These are phyloP conservation scores for Mycena indigotica DNA, from an alignment of 768 basidiomycete species.

Conservation along the genomic window DNA sequence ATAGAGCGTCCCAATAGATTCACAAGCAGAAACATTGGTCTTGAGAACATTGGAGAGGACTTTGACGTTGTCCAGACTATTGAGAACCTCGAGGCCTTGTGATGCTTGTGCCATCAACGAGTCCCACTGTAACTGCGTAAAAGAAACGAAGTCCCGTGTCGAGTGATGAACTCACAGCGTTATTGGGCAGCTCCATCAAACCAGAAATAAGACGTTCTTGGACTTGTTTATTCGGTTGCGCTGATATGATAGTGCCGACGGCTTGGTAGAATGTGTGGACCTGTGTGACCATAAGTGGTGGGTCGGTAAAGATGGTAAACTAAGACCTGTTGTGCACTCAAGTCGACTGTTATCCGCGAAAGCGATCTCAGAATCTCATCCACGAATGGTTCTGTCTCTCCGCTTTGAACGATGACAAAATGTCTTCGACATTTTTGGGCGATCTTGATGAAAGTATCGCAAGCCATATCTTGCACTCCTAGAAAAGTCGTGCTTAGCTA, in stretches of 20 bases:
- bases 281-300: constrained; percentile 31
- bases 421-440: constrained; percentile 98
- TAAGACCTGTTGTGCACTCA: constrained; percentile 81
- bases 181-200: constrained; percentile 96
- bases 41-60: constrained; percentile 96
- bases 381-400: constrained; percentile 96
- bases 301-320: constrained; percentile 21
- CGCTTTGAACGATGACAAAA: constrained; percentile 98
- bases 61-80: constrained; percentile 91
- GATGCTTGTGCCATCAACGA: constrained; percentile 96
- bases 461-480: constrained; percentile 99
- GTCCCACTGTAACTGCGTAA: constrained; percentile 73
- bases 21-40: constrained; percentile 97
- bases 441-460: constrained; percentile 99
- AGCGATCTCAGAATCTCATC: constrained; percentile 93
- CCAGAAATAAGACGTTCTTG: constrained; percentile 94
- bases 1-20: constrained; percentile 95
- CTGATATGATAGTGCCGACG: constrained; percentile 98
- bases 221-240: constrained; percentile 94
- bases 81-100: constrained; percentile 87
- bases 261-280: constrained; percentile 99
- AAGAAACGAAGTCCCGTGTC: not conserved
- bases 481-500: constrained; percentile 46
- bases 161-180: constrained; percentile 64
- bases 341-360: constrained; percentile 91